Conservation (phyloP, 352 stramenopile genomes). For the Globisporangium okanoganense region DNA sequence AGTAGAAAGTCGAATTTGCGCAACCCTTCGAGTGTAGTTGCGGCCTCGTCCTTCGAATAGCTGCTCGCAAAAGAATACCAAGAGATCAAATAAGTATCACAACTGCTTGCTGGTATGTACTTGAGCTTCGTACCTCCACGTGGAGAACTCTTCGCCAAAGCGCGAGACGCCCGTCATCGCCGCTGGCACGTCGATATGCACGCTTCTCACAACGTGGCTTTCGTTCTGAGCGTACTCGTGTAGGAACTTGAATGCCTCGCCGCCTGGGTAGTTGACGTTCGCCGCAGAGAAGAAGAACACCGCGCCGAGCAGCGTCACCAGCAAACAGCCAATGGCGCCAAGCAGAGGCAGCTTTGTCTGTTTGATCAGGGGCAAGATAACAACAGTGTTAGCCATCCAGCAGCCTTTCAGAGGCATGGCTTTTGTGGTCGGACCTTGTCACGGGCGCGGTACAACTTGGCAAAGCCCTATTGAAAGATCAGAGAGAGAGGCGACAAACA, state of each 20-base stretch:
- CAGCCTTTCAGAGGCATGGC: not conserved
- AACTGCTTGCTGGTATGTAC: not conserved
- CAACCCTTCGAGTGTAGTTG: slow-evolving; percentile 44
- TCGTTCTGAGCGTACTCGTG: slow-evolving; percentile 42
- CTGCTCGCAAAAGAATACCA: slow-evolving; percentile 18
- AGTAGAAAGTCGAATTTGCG: slow-evolving; percentile 60
- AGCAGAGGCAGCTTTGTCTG: slow-evolving; percentile 55
- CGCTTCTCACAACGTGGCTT: slow-evolving; percentile 26
- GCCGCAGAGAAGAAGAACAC: slow-evolving; percentile 73
- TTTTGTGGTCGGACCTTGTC: slow-evolving; percentile 40
- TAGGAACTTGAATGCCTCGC: slow-evolving; percentile 57
- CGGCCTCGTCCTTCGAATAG: slow-evolving; percentile 75
- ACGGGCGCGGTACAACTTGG: slow-evolving; percentile 64
- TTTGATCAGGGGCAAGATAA: not conserved
- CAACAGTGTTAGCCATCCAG: not conserved
- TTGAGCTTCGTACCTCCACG: slow-evolving; percentile 52
- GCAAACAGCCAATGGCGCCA: slow-evolving; percentile 40
- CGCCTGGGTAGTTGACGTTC: slow-evolving; percentile 91
- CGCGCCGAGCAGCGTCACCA: slow-evolving; percentile 38
- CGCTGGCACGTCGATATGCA: slow-evolving; percentile 92
- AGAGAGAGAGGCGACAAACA: too few species aligned
- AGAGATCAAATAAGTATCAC: not conserved
- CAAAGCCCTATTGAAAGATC: slow-evolving; percentile 33
- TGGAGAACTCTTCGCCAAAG: slow-evolving; percentile 77
- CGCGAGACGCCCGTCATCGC: slow-evolving; percentile 94